Evolutionary conservation across 176 grass and related monocot species (phyloP).

Genomic region (Cenchrus fungigraminus): DNA sequence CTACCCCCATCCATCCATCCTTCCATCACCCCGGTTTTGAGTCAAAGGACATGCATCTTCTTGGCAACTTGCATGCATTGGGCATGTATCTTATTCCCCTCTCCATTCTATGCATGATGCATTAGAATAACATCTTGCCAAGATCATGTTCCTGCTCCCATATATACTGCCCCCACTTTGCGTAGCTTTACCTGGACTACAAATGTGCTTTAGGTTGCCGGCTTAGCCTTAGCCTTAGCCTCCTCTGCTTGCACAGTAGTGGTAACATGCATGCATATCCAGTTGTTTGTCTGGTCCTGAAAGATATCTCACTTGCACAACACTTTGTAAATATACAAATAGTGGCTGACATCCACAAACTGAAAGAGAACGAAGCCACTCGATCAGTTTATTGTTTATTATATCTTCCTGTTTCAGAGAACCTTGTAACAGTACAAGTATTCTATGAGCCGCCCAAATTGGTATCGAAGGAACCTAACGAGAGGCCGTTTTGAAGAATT

Average conservation of each 20-base stretch:
- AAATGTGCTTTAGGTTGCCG: conserved; percentile 39
- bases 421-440: conserved; percentile 38
- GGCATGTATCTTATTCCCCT: conserved; percentile 39
- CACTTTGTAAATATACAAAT: not conserved
- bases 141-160: conserved; percentile 53
- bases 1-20: not conserved
- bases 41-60: conserved; percentile 53
- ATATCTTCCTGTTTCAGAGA: conserved; percentile 28
- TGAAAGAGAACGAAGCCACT: conserved; percentile 36
- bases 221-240: not conserved
- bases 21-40: conserved; percentile 26
- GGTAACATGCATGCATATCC: conserved; percentile 41
- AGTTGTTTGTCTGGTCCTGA: conserved; percentile 40
- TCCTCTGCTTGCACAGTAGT: conserved; percentile 22
- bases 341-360: conserved; percentile 36
- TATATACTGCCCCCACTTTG: conserved; percentile 45
- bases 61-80: conserved; percentile 17
- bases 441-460: conserved; percentile 42
- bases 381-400: not conserved
- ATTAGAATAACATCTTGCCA: conserved; percentile 57
- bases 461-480: not conserved
- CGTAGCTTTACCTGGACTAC: conserved; percentile 49
- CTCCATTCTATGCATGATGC: conserved; percentile 13
- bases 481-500: conserved; percentile 33
- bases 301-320: conserved; percentile 46